Conservation (phyloP, 306 rosid genomes). For the Cicer cuneatum region DNA sequence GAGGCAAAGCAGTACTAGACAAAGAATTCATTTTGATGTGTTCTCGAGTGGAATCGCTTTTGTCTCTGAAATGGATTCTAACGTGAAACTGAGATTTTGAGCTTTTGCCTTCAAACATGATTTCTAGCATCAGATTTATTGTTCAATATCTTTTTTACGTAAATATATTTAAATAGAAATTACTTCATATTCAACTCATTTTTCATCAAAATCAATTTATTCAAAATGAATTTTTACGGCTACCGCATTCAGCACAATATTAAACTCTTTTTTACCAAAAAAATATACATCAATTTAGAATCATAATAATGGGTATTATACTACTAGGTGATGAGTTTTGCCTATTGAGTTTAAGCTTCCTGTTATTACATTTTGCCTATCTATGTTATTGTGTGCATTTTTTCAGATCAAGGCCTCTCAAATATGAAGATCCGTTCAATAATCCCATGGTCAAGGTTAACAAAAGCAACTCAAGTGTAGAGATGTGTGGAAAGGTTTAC, state of each 20-base stretch:
- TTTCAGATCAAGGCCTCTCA: slow-evolving; percentile 81
- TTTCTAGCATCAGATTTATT: neutral
- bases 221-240: neutral
- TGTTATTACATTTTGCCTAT: slow-evolving; percentile 20
- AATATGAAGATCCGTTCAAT: slow-evolving; percentile 92
- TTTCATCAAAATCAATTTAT: neutral
- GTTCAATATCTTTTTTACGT: neutral
- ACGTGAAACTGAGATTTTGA: neutral
- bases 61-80: neutral
- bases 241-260: neutral
- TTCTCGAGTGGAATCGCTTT: neutral
- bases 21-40: neutral
- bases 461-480: slow-evolving; percentile 74
- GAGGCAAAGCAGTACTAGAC: neutral
- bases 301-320: neutral
- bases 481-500: slow-evolving; percentile 94
- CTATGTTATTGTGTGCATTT: slow-evolving; percentile 19
- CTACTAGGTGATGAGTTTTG: neutral
- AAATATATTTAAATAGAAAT: neutral
- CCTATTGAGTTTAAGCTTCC: neutral
- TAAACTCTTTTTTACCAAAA: too few species aligned
- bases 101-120: neutral
- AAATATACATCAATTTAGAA: neutral
- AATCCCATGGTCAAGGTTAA: slow-evolving; percentile 88
- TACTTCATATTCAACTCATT: neutral